Percentiles rank a stretch among this genome's conserved stretches.
phyloP scores from a whole-genome alignment of 2,329 filamentous ascomycete genomes.

The Pseudopyricularia cyperi region DNA sequence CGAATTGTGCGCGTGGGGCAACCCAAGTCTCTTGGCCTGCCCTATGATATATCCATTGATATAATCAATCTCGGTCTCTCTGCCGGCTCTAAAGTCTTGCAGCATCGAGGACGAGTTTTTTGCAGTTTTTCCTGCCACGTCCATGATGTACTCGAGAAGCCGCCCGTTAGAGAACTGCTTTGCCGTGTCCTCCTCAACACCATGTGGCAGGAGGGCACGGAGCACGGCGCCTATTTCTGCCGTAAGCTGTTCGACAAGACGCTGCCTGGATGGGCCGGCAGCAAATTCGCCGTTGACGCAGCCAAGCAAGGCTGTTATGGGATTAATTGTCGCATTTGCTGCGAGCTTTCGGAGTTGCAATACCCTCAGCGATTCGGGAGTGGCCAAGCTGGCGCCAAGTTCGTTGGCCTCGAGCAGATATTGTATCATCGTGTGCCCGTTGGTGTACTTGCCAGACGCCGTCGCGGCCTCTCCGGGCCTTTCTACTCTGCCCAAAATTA shows the following conservation, averaged over 20 bases:
- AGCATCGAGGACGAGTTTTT: constrained; percentile 50
- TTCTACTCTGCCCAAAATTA: background rate
- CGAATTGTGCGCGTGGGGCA: background rate
- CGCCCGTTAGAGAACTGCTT: background rate
- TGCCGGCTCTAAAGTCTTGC: constrained; percentile 40
- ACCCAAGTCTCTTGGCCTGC: background rate
- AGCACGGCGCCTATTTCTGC: constrained; percentile 34
- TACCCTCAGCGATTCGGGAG: background rate
- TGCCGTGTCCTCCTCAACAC: background rate
- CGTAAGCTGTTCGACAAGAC: constrained; percentile 30
- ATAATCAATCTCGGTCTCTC: constrained; percentile 40
- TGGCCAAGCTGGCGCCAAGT: background rate
- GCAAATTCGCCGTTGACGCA: constrained; percentile 71
- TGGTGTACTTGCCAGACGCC: background rate
- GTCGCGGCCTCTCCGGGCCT: background rate
- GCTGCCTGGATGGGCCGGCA: constrained; percentile 27
- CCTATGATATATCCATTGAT: constrained; percentile 33
- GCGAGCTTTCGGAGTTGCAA: constrained; percentile 74
- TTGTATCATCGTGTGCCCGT: background rate
- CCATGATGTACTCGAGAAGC: background rate
- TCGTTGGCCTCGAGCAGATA: background rate
- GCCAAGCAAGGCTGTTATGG: constrained; percentile 66
- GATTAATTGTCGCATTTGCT: constrained; percentile 70
- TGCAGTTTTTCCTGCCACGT: constrained; percentile 29
- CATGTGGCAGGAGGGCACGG: constrained; percentile 19